Base-by-base conservation (phyloP, 2,329 filamentous ascomycete species). In the Acrocalymma vagum region DNA sequence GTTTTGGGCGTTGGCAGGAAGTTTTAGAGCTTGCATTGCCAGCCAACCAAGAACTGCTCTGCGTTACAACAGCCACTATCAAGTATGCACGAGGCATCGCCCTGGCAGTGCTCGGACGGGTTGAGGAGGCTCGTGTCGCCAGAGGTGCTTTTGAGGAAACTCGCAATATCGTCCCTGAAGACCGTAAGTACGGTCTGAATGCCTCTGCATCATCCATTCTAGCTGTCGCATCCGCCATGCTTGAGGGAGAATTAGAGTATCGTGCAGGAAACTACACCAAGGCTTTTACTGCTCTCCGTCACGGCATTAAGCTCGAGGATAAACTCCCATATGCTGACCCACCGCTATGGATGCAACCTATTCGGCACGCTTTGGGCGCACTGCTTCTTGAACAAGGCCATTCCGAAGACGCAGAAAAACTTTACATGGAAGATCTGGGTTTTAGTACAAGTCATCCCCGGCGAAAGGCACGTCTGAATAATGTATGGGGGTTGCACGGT, bases 1-100 rank as follows among this genome's bases (percentile, higher is more conserved):
- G 36, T 24, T 44, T 44, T n/a, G 34, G 41, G 8, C 36, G 15
- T 9, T 44, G 41, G 41, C 21, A 44, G 3, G 29, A 39, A 6
- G 13, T 20, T 17, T 20, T 34, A 5, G n/a, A 37, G 9, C 39
- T 42, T 20, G 14, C 7, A 13, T 10, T 14, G 13, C 29, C 29
- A 1, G 22, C 10, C 13, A 14, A 39, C 14, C 9, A 30, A 14
- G n/a, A 3, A 9, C 5, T 39, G 9, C 22, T 32, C 5, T 41
- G 31, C 18, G 15, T 36, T 23, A 21, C 13, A 5, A 29, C 25
- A 13, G 38, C 31, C 5, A 36, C 26, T 9, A 17, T 41, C 3
- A 9, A 29, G 5, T 41, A 41, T 30, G 38, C 30, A 13, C 22
- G 24, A 15, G 38, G 31, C 10, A 30, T 41, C 6, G 38, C 38